Conservation (phyloP, 805 yeast species). For the Candida stauntonica region DNA sequence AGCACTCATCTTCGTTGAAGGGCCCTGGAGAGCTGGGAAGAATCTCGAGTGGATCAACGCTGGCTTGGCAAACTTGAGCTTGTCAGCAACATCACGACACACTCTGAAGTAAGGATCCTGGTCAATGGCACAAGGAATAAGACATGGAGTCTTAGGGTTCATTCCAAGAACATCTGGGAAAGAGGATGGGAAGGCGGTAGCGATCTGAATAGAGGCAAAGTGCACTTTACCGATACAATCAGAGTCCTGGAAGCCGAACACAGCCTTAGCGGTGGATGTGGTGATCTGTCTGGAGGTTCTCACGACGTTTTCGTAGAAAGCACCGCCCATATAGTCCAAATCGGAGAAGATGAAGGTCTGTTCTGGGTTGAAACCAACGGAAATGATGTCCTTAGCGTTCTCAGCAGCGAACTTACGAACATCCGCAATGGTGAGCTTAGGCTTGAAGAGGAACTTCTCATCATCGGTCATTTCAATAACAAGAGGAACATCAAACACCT, state of each 20-base stretch:
- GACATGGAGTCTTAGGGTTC: conserved; percentile 87
- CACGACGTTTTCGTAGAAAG: conserved; percentile 91
- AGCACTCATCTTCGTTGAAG: conserved; percentile 95
- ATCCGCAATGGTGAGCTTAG: conserved; percentile 79
- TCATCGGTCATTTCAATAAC: conserved; percentile 95
- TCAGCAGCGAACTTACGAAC: conserved; percentile 76
- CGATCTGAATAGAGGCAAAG: conserved; percentile 94
- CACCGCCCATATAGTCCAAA: conserved; percentile 87
- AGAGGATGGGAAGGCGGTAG: conserved; percentile 93
- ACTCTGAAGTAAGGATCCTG: conserved; percentile 98
- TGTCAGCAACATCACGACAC: conserved; percentile 95
- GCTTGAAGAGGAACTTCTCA: conserved; percentile 94
- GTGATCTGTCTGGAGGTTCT: conserved; percentile 92
- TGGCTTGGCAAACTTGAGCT: conserved; percentile 86
- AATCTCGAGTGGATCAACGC: conserved; percentile 89
- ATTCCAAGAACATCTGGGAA: conserved; percentile 89
- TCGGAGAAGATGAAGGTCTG: conserved; percentile 96
- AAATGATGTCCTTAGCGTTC: conserved; percentile 88
- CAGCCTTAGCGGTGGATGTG: conserved; percentile 94
- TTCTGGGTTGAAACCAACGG: conserved; percentile 91
- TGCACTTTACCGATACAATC: conserved; percentile 94
- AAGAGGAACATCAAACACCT: conserved; percentile 92
- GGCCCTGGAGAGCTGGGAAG: conserved; percentile 97
- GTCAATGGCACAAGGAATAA: conserved; percentile 98
- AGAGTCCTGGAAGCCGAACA: conserved; percentile 91